Base-by-base conservation (phyloP, 441 rosid genomes). In the Flueggea neowawraea region DNA sequence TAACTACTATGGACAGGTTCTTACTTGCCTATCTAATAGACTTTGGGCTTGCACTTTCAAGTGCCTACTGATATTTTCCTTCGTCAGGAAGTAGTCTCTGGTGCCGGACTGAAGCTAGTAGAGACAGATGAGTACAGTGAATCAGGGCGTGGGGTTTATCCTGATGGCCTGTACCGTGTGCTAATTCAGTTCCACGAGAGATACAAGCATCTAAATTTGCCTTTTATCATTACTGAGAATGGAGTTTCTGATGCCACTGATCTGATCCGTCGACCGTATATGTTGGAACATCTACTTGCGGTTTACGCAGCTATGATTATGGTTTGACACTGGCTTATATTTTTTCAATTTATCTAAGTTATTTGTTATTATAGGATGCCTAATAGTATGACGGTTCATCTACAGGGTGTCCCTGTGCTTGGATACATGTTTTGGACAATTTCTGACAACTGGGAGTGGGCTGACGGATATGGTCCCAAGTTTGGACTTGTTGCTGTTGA, bases 371-470 rank as follows among this genome's bases (percentile, higher is more conserved):
- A 5, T 47, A n/a, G 9, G 47, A 47, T 51, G 41, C 17, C 45
- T 47, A 58, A 31, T 47, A 52, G 58, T 58, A 62, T 22, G 58
- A 12, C 65, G 33, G n/a, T 65, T 73, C 39, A 69, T 69, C 52
- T 43, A 45, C 73, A 93, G 97, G 98, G 96, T 60, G 85, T 93
- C 52, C 95, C 86, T 16, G 87, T 90, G 67, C 76, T 88, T 53
- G 98, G 98, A 71, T 90, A 90, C 80, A 47, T 90, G 10, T 94
- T 94, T 72, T 94, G 98, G 98, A 94, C 98, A 49, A 84, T 86
- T 59, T 94, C 98, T 13, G 98, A 90, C 74, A 94, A 94, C 60
- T 94, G 98, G 97, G 98, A 94, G 75, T 90, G 97, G 98, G 98
- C 98, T 57, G 96, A 94, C 78, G 98, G 98, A 36, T 94, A 94